These are phyloP conservation scores for Aspergillus sp. DNA, from an alignment of 2,329 filamentous ascomycete genomes.

Conservation along the genomic window DNA sequence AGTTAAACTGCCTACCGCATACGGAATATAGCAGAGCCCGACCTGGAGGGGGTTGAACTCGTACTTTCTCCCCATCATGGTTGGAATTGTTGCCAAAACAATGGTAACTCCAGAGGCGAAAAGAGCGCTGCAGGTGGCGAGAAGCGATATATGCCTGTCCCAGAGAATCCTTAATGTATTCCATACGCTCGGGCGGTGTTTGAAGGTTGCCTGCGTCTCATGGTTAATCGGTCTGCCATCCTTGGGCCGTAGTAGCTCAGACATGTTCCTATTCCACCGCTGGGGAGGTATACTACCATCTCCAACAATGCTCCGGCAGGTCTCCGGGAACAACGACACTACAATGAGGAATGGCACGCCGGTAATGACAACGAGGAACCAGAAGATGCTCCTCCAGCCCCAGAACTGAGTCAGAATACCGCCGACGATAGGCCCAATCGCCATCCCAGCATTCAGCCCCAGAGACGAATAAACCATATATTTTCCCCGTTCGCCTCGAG, in stretches of 20 bases:
- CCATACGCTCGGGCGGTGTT: background rate
- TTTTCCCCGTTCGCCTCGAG: background rate
- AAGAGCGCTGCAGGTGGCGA: background rate
- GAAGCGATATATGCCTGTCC: background rate
- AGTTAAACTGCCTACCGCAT: background rate
- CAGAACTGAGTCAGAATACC: background rate
- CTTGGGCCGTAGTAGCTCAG: background rate
- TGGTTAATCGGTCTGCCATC: background rate
- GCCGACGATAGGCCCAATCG: background rate
- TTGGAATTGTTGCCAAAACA: background rate
- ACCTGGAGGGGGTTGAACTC: background rate
- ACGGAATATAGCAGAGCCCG: background rate
- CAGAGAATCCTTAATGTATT: background rate
- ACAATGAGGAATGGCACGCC: background rate
- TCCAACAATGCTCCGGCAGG: background rate
- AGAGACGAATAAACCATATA: background rate
- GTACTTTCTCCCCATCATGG: background rate
- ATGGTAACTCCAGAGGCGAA: background rate
- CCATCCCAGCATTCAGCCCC: background rate
- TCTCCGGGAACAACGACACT: background rate
- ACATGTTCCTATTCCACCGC: background rate
- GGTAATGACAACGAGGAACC: background rate
- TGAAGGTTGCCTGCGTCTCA: background rate
- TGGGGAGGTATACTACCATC: background rate
- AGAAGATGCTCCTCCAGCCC: background rate